phyloP scores from a whole-genome alignment of 495 filamentous ascomycete genomes.

The Polyplosphaeria fusca region DNA sequence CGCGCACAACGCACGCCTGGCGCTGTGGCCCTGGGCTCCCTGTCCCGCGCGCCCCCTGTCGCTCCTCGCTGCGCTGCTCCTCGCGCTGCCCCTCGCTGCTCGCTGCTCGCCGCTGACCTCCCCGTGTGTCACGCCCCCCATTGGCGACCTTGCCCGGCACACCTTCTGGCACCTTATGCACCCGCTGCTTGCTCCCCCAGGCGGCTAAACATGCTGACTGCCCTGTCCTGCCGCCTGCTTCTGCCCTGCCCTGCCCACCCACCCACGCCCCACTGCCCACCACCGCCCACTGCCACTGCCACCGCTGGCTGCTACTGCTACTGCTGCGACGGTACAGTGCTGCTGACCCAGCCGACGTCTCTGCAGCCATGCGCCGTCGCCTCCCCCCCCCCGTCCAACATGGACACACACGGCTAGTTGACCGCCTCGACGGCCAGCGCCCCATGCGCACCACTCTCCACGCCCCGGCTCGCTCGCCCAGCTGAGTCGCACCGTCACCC shows the following conservation, averaged over 20 bases:
- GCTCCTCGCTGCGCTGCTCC: neutral
- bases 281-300: neutral
- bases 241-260: neutral
- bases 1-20: constrained; percentile 3
- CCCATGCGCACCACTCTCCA: constrained; percentile 18
- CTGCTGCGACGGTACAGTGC: no score
- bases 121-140: no score
- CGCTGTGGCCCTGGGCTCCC: no score
- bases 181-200: neutral
- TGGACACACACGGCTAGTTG: constrained; percentile 24
- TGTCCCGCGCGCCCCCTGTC: neutral
- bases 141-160: neutral
- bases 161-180: neutral
- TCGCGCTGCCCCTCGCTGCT: constrained; percentile 1
- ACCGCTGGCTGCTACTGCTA: no score
- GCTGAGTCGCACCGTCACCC: constrained; percentile 30
- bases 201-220: constrained; percentile 23
- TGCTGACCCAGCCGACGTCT: no score
- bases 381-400: constrained; percentile 31
- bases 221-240: neutral
- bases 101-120: constrained; percentile 7
- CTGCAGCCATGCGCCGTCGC: constrained; percentile 17
- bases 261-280: neutral
- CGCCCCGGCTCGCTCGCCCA: constrained; percentile 22
- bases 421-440: constrained; percentile 32